Base-by-base conservation (phyloP, 2,329 filamentous ascomycete species). In the Penicillium sp. region DNA sequence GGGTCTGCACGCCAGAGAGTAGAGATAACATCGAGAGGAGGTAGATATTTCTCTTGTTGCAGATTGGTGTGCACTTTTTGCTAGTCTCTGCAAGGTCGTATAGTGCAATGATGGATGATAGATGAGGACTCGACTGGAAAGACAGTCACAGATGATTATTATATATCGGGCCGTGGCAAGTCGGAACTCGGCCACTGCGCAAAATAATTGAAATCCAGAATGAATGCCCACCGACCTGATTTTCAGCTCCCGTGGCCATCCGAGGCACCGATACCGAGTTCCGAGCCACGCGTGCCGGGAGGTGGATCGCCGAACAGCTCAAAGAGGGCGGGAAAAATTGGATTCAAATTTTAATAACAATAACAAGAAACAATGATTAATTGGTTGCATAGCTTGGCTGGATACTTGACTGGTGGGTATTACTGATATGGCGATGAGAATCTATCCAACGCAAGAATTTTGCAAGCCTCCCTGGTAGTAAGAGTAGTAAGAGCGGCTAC, bases 1-100 rank as follows among this genome's bases (percentile, higher is more conserved):
- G 59, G 6, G 59, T 61, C 1, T 55, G 47, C 5, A 51, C 51
- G 18, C 61, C 58, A 3, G 59, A 60, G 7, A 60, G 50, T 26
- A 58, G 13, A 18, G 57, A 58, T 10, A 58, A 49, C 41, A 64
- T 57, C 24, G 49, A 15, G 49, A 15, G 26, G 50, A 18, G 46
- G 48, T 45, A 34, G 30, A 8, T 52, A 48, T 17, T 10, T 7
- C 29, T 44, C 21, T 7, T 13, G 41, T 17, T 48, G 20, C 13
- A 18, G n/a, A 10, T 8, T 6, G n/a, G 13, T 15, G 9, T 21
- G 21, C n/a, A n/a, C n/a, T n/a, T n/a, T n/a, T n/a, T n/a, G n/a
- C n/a, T n/a, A n/a, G n/a, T 36, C 15, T 40, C 12, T n/a, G 21
- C 26, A n/a, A 17, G 27, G n/a, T 24, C 27, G 15, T n/a, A 20